These are phyloP conservation scores for Austropuccinia psidii DNA, from an alignment of 1,284 basidiomycete species.

Conservation along the genomic window DNA sequence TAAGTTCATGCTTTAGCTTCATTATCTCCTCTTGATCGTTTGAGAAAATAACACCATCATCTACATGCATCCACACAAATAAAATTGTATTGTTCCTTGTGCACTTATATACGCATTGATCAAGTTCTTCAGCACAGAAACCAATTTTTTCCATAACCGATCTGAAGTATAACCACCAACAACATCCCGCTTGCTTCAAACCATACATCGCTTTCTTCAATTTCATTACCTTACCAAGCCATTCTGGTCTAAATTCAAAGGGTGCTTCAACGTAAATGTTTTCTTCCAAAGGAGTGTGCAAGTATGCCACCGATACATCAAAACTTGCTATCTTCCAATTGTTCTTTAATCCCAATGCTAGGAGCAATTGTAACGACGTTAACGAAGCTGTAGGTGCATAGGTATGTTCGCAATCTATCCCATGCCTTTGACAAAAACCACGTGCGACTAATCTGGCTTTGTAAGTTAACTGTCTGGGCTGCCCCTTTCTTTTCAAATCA, in stretches of 20 bases:
- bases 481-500: not conserved
- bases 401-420: not conserved
- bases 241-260: not conserved
- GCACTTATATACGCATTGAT: not conserved
- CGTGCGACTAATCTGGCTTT: no score
- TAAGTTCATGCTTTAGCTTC: no score
- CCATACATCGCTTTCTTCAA: conserved; percentile 4
- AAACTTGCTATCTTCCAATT: not conserved
- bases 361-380: not conserved
- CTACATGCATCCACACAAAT: not conserved
- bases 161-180: conserved; percentile 9
- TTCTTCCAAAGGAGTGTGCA: conserved; percentile 16
- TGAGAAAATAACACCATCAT: no score
- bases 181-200: not conserved
- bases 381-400: conserved; percentile 7
- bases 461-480: not conserved
- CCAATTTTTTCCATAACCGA: not conserved
- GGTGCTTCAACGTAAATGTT: conserved; percentile 3
- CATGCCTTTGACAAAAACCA: no score
- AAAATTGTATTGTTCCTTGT: not conserved
- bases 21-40: no score
- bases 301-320: not conserved
- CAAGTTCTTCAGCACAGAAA: not conserved
- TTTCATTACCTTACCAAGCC: not conserved
- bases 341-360: not conserved